These are phyloP conservation scores for Lepidium sativum DNA, from an alignment of 345 rosid genomes.

Conservation along the genomic window DNA sequence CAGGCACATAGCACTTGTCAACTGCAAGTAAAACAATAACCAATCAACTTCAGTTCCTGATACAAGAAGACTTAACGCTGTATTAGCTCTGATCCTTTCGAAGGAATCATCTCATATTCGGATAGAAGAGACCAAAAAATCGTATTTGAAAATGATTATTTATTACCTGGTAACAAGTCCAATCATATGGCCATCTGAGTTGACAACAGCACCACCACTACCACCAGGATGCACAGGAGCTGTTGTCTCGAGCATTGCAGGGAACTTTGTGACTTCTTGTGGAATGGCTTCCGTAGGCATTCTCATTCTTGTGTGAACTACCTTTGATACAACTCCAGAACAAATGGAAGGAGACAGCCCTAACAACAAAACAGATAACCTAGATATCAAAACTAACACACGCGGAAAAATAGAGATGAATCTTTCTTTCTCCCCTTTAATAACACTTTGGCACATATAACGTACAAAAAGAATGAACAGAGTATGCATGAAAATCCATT, in stretches of 20 bases:
- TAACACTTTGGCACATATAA: background rate
- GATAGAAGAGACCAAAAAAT: background rate
- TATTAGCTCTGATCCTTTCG: background rate
- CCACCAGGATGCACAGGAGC: slow-evolving; percentile 97
- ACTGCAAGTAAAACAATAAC: background rate
- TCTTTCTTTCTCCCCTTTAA: background rate
- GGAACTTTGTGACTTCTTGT: slow-evolving; percentile 29
- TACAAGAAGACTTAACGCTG: background rate
- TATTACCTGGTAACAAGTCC: slow-evolving; percentile 90
- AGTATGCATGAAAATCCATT: background rate
- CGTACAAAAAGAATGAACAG: background rate
- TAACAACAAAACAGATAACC: slow-evolving; percentile 24
- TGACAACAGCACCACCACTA: slow-evolving; percentile 90
- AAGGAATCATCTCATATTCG: background rate
- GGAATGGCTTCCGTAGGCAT: slow-evolving; percentile 22
- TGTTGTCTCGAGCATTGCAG: slow-evolving; percentile 93
- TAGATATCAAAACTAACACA: background rate
- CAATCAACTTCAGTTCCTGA: background rate
- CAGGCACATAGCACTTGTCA: background rate
- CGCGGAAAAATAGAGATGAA: background rate
- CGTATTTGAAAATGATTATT: background rate
- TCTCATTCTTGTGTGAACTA: slow-evolving; percentile 48
- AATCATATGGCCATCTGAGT: slow-evolving; percentile 67
- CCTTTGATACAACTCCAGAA: slow-evolving; percentile 76
- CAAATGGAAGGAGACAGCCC: slow-evolving; percentile 75